These are phyloP conservation scores for Peziza echinospora DNA, from an alignment of 495 filamentous ascomycete genomes.

Conservation along the genomic window DNA sequence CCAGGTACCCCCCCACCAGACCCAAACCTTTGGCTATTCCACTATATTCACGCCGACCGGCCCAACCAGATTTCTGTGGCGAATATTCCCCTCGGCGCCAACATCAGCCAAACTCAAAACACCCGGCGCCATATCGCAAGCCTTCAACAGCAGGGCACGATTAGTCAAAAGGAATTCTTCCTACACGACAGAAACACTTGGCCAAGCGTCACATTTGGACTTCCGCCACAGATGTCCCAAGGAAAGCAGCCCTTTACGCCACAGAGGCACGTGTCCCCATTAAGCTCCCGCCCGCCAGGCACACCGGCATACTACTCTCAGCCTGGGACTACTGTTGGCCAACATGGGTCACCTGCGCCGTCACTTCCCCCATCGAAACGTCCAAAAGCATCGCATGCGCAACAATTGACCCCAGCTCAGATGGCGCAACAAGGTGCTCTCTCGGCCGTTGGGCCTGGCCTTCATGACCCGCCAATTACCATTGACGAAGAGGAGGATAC, in stretches of 20 bases:
- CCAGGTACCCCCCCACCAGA: conserved; percentile 43
- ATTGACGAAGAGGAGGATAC: conserved; percentile 80
- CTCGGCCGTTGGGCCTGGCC: conserved; percentile 12
- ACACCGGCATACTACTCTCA: background rate
- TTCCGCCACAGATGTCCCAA: background rate
- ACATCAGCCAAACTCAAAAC: conserved; percentile 33
- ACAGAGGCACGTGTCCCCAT: too few species aligned
- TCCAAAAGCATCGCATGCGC: background rate
- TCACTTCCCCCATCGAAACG: background rate
- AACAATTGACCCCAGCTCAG: background rate
- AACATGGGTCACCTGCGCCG: background rate
- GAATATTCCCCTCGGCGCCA: conserved; percentile 32
- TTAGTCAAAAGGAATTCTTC: conserved; percentile 83
- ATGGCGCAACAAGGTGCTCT: conserved; percentile 5
- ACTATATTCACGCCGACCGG: conserved; percentile 58
- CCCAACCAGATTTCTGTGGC: conserved; percentile 40
- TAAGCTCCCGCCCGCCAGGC: too few species aligned
- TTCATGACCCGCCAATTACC: conserved; percentile 28
- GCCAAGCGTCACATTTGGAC: conserved; percentile 15
- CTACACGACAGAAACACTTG: conserved; percentile 70
- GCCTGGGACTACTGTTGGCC: too few species aligned
- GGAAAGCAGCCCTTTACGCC: background rate
- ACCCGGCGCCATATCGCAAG: conserved; percentile 42
- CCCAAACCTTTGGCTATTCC: conserved; percentile 77
- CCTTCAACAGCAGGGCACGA: conserved; percentile 56